phyloP scores from a whole-genome alignment of 2,329 filamentous ascomycete species.

The Neonectria faginata region DNA sequence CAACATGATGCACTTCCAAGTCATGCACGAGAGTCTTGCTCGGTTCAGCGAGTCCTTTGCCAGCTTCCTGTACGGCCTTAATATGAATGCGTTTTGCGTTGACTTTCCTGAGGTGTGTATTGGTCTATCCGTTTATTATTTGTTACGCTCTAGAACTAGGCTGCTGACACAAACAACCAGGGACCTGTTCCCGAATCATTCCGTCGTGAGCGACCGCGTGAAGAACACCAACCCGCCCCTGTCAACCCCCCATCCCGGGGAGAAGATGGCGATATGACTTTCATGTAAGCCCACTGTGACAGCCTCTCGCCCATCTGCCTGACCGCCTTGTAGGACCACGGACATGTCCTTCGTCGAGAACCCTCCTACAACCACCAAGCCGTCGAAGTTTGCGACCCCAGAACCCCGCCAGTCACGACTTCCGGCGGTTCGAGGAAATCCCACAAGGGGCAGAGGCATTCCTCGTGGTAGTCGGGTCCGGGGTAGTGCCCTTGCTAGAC shows the following conservation, averaged over 20 bases:
- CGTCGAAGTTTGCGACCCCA: constrained; percentile 60
- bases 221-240: constrained; percentile 55
- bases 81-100: constrained; percentile 99
- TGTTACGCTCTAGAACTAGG: not conserved
- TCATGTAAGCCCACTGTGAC: constrained; percentile 69
- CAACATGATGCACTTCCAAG: constrained; percentile 96
- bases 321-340: constrained; percentile 73
- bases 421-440: constrained; percentile 58
- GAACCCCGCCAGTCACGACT: constrained; percentile 60
- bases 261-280: constrained; percentile 79
- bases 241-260: constrained; percentile 47
- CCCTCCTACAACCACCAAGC: constrained; percentile 69
- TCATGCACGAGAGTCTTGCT: constrained; percentile 94
- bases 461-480: constrained; percentile 51
- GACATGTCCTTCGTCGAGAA: constrained; percentile 93
- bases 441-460: constrained; percentile 47
- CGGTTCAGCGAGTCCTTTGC: constrained; percentile 97
- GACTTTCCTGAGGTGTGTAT: constrained; percentile 88
- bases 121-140: not conserved
- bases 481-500: constrained; percentile 59
- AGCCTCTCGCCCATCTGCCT: constrained; percentile 25
- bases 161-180: constrained; percentile 56
- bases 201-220: constrained; percentile 70
- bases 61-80: constrained; percentile 93
- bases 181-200: constrained; percentile 89